Percentiles rank a stretch among this genome's conserved stretches.
Evolutionary conservation across 2,329 filamentous ascomycete genomes (phyloP).

Genomic region (Ophiostoma quercus): DNA sequence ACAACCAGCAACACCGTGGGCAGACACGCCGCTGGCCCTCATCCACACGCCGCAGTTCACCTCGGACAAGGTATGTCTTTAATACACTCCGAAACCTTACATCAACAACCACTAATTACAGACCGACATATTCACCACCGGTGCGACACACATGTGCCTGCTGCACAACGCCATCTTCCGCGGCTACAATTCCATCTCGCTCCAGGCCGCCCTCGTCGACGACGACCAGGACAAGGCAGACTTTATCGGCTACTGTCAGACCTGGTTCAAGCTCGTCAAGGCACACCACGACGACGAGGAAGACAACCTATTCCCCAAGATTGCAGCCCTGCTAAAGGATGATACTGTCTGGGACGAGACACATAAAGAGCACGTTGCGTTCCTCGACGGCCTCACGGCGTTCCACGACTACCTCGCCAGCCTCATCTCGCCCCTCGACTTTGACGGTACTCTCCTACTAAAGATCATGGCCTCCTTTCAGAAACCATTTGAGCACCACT

Average conservation of each 20-base stretch:
- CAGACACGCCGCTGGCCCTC: constrained; percentile 50
- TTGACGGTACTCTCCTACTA: constrained; percentile 43
- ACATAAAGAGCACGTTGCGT: constrained; percentile 51
- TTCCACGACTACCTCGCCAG: constrained; percentile 50
- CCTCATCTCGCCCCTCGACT: constrained; percentile 34
- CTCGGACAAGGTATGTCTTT: constrained; percentile 44
- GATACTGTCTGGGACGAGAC: constrained; percentile 48
- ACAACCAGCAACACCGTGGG: constrained; percentile 39
- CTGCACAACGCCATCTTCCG: constrained; percentile 60
- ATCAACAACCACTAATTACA: constrained; percentile 27
- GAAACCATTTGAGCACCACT: constrained; percentile 48
- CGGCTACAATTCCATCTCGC: constrained; percentile 59
- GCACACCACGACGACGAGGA: constrained; percentile 60
- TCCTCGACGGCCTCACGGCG: constrained; percentile 47
- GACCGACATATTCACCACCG: constrained; percentile 54
- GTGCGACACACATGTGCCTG: constrained; percentile 57
- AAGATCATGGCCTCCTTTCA: constrained; percentile 49
- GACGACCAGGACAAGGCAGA: constrained; percentile 47
- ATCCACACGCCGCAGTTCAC: constrained; percentile 50
- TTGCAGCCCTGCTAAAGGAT: constrained; percentile 48
- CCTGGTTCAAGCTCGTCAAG: constrained; percentile 55
- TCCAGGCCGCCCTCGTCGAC: constrained; percentile 49
- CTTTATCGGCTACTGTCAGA: constrained; percentile 54
- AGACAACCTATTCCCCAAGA: constrained; percentile 49
- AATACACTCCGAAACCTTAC: neutral